phyloP scores from a whole-genome alignment of 108 stramenopile species.

The Cylindrotheca closterium region DNA sequence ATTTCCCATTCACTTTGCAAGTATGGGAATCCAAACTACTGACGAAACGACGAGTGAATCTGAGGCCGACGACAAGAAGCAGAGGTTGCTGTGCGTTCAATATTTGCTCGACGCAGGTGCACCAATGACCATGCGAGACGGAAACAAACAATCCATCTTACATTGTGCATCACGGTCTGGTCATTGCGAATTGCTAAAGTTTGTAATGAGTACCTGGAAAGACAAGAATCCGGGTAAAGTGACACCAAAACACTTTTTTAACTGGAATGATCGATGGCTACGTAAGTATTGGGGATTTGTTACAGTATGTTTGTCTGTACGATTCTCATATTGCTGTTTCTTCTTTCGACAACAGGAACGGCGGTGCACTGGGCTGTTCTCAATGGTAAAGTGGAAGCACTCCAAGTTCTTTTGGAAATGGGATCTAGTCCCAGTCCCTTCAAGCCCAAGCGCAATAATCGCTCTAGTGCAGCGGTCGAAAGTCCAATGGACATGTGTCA shows the following conservation, averaged over 20 bases:
- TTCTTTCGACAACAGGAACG: slow-evolving; percentile 74
- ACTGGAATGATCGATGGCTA: slow-evolving; percentile 20
- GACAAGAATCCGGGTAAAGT: neutral
- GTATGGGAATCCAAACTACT: slow-evolving; percentile 21
- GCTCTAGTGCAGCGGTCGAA: slow-evolving; percentile 61
- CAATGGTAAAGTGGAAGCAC: slow-evolving; percentile 60
- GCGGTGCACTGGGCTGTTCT: slow-evolving; percentile 88
- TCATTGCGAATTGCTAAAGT: slow-evolving; percentile 45
- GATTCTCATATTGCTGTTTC: no score
- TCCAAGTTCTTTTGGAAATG: slow-evolving; percentile 49
- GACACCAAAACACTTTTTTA: neutral
- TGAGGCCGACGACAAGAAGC: neutral
- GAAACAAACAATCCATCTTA: slow-evolving; percentile 77
- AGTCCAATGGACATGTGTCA: slow-evolving; percentile 70
- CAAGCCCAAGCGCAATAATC: slow-evolving; percentile 44
- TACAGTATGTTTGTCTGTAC: no score
- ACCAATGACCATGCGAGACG: slow-evolving; percentile 75
- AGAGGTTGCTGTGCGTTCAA: slow-evolving; percentile 55
- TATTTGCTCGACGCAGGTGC: slow-evolving; percentile 47
- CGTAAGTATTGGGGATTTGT: no score
- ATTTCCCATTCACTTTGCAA: slow-evolving; percentile 75
- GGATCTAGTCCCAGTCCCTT: slow-evolving; percentile 68
- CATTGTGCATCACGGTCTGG: slow-evolving; percentile 80
- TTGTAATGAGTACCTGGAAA: slow-evolving; percentile 32
- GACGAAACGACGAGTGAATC: neutral